Conservation (phyloP, 495 filamentous ascomycete species). For the Tuber aestivum region DNA sequence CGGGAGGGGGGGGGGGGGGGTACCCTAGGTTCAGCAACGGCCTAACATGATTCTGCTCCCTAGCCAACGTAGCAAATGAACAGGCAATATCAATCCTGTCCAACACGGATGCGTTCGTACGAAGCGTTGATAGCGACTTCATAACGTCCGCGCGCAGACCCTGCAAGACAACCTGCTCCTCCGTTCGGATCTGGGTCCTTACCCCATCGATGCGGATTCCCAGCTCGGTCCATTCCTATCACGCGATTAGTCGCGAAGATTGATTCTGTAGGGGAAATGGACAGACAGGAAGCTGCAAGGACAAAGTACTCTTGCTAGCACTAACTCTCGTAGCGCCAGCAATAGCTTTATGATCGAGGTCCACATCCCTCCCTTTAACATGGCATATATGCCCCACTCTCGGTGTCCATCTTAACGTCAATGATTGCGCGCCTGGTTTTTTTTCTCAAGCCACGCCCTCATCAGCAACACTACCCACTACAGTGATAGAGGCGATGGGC, state of each 20-base stretch:
- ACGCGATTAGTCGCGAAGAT: not conserved
- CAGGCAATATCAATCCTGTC: conserved; percentile 87
- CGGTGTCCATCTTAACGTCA: conserved; percentile 78
- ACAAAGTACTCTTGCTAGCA: conserved; percentile 74
- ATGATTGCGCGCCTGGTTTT: conserved; percentile 48
- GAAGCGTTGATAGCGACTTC: conserved; percentile 68
- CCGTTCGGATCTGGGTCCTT: conserved; percentile 66
- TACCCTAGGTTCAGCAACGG: conserved; percentile 60
- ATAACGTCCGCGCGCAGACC: conserved; percentile 68
- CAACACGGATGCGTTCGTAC: conserved; percentile 78
- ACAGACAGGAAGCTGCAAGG: conserved; percentile 63
- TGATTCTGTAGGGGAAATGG: not conserved
- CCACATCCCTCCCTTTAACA: conserved; percentile 73
- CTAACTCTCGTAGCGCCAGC: conserved; percentile 57
- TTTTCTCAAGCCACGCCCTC: not conserved
- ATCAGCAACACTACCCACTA: not conserved
- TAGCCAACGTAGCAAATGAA: conserved; percentile 71
- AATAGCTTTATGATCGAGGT: conserved; percentile 46
- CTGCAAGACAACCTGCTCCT: conserved; percentile 70
- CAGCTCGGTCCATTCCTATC: conserved; percentile 65
- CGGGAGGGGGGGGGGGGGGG: conserved; percentile 21
- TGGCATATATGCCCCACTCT: conserved; percentile 83
- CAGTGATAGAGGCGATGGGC: not conserved
- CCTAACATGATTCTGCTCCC: conserved; percentile 64
- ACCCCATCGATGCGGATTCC: conserved; percentile 67